Base-by-base conservation (phyloP, 331 rosid species). In the Quercus lobata region DNA sequence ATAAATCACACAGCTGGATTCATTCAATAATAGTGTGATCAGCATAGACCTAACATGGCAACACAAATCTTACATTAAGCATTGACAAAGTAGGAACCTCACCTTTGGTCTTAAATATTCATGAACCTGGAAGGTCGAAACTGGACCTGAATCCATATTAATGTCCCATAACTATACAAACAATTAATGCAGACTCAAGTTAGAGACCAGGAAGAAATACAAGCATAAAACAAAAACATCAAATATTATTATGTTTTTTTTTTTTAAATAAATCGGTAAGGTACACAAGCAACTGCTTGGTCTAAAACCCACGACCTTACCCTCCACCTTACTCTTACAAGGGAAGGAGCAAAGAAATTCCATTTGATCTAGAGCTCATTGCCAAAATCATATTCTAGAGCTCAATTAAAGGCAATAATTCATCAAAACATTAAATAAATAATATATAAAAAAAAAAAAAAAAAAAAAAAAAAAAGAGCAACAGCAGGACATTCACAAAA, bases 141-240 rank as follows among this genome's bases (percentile, higher is more conserved):
- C 98, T 1, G 99, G 98, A 71, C 99, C 97, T 68, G 99, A 91
- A 89, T 96, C 99, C 99, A 96, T 96, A 75, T 96, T 93, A 83
- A 96, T 93, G 87, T 96, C 99, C 99, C 98, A 96, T 82, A 96
- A 88, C 99, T 96, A 93, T 41, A 79, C 68, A 80, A 80, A 72
- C 79, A 92, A 72, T 79, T 71, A 78, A 79, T 37, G 63, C 29
- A 34, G 55, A 55, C 71, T 79, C 55, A 63, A 61, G 46, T 83
- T 73, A 73, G 78, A 37, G 69, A 80, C 25, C 44, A 77, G 46
- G 79, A 5, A 34, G 8, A 49, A 49, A 14, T 12, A 12, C 72
- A 34, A 68, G 53, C 41, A 34, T 10, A 68, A 68, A 34, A 19
- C 27, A 34, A 35, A 68, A 10, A 19, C 72, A 34, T 4, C 27